Evolutionary conservation across 179 eudicot species (phyloP).

Genomic region (Drosera spatulata): DNA sequence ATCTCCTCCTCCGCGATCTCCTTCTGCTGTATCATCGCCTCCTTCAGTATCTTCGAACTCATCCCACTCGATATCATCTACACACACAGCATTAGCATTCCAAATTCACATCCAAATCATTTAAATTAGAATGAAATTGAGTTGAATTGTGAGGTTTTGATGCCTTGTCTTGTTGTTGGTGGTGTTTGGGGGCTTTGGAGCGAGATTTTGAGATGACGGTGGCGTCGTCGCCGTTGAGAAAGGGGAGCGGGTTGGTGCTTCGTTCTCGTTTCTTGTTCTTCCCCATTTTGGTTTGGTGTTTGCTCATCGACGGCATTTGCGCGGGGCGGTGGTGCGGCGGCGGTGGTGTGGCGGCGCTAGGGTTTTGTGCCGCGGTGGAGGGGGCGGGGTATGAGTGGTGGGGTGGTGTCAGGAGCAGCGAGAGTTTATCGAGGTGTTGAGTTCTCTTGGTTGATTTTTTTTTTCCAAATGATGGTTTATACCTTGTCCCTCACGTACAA

Average conservation of each 20-base stretch:
- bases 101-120: no score
- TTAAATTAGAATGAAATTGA: not conserved
- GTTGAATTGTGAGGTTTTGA: not conserved
- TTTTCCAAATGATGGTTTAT: no score
- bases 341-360: no score
- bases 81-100: not conserved
- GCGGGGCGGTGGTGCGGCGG: no score
- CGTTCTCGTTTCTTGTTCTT: conserved; percentile 18
- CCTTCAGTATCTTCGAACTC: conserved; percentile 66
- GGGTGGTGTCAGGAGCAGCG: no score
- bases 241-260: conserved; percentile 29
- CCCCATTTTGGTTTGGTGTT: conserved; percentile 9
- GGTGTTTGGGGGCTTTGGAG: conserved; percentile 44
- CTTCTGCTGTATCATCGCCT: conserved; percentile 68
- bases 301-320: no score
- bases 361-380: no score
- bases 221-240: conserved; percentile 20
- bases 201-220: conserved; percentile 37
- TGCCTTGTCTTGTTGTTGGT: conserved; percentile 48
- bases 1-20: conserved; percentile 57
- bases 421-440: no score
- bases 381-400: no score
- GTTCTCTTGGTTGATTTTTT: no score
- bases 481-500: no score
- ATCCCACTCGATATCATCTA: conserved; percentile 51